Base-by-base conservation (phyloP, 192 early-diverging fungal genomes). In the Linnemannia elongata region DNA sequence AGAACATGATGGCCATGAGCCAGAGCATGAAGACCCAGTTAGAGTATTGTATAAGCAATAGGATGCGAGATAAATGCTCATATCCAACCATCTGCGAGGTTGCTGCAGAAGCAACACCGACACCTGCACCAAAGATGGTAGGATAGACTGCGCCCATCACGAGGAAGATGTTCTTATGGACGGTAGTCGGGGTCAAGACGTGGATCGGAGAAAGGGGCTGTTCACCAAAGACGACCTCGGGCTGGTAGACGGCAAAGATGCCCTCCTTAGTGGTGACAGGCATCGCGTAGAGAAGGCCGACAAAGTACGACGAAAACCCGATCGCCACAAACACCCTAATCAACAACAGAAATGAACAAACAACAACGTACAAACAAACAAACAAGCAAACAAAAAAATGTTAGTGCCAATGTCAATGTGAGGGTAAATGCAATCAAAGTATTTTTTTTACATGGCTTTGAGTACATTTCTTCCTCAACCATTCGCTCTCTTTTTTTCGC, bases 11-110 rank as follows among this genome's bases (percentile, higher is more conserved):
- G 30, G 85, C 76, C 85, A 87, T 87, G 27, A 80, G 69, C 75
- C 75, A 87, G 36, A 87, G 85, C 24, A 87, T 87, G 60, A 87
- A 45, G 1, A 81, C 85, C 85, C 85, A 87, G 52, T 87, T 87
- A 1, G 80, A 77, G 66, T 87, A 87, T 42, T 87, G 79, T 18
- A 87, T 55, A 13, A 78, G 47, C 35, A 87, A 68, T 30, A 87
- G 63, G 17, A 78, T 81, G 7, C 69, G 41, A 13, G 85, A 76
- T 9, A 77, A 1, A 2, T 69, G 7, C 57, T 69, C 85, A 30
- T 78, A 69, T 6, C 85, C 85, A 18, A 75, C 75, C 39, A 20
- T 81, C 63, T 87, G 85, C 9, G 76, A 71, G 68, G 78, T 70
- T 1, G 47, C 45, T 3, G 85, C 85, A 10, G 85, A 87, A 38